These are phyloP conservation scores for Orobanche coerulescens DNA, from an alignment of 257 asterid genomes.

Conservation along the genomic window DNA sequence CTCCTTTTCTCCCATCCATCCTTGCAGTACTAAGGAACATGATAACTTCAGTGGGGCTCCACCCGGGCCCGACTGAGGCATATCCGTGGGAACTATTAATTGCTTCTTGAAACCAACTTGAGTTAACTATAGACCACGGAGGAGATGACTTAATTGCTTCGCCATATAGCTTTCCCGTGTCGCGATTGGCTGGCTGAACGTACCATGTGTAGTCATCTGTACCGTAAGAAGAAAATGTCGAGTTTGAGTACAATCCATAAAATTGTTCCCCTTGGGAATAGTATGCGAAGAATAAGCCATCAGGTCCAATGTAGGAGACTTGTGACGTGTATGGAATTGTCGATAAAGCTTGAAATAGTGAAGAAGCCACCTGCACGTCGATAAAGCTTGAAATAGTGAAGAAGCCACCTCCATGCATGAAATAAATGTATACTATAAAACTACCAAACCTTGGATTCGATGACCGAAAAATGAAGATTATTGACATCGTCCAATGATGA, in stretches of 20 bases:
- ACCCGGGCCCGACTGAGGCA: constrained; percentile 37
- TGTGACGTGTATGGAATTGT: constrained; percentile 40
- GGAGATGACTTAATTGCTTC: constrained; percentile 22
- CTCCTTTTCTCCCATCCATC: constrained; percentile 25
- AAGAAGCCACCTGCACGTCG: constrained; percentile 35
- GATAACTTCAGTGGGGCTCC: constrained; percentile 25
- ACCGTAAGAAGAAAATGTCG: constrained; percentile 20
- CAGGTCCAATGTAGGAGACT: constrained; percentile 39
- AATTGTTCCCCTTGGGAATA: constrained; percentile 24
- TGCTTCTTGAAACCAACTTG: constrained; percentile 37
- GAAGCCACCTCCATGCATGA: constrained; percentile 38
- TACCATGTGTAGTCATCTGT: constrained; percentile 33
- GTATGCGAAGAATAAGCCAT: constrained; percentile 46
- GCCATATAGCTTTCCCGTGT: constrained; percentile 36
- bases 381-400: constrained; percentile 35
- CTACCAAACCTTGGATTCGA: constrained; percentile 29
- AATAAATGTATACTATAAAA: too few species aligned
- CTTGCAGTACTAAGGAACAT: constrained; percentile 27
- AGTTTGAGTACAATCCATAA: constrained; percentile 45
- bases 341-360: constrained; percentile 38
- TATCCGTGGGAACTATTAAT: constrained; percentile 28
- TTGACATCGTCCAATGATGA: constrained; percentile 18
- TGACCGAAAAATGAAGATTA: constrained; percentile 20
- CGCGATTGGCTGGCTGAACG: constrained; percentile 27
- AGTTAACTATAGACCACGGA: constrained; percentile 14